phyloP scores from a whole-genome alignment of 1,284 basidiomycete species.

The Papiliotrema fonsecae region DNA sequence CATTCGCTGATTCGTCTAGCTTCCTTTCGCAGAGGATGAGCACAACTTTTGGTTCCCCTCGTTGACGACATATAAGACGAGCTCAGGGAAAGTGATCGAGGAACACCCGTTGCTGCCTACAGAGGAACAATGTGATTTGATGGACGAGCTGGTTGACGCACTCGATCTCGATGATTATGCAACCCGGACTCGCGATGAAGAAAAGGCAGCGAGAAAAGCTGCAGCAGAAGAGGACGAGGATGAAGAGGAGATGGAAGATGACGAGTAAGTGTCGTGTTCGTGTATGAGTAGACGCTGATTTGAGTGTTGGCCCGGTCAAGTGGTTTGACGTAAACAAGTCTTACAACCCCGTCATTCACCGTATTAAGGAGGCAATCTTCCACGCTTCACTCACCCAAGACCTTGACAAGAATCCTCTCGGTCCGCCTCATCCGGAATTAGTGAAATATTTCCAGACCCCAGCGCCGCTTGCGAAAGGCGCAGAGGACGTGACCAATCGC shows the following conservation, averaged over 20 bases:
- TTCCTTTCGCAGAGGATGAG: slow-evolving; percentile 93
- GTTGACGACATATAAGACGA: slow-evolving; percentile 67
- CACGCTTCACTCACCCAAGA: slow-evolving; percentile 75
- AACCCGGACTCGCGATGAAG: slow-evolving; percentile 8
- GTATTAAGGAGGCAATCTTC: slow-evolving; percentile 86
- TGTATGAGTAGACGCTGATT: neutral
- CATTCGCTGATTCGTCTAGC: slow-evolving; percentile 52
- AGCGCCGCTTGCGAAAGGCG: slow-evolving; percentile 58
- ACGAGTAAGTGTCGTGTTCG: slow-evolving; percentile 9
- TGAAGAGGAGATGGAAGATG: slow-evolving; percentile 17
- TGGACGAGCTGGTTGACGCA: slow-evolving; percentile 78
- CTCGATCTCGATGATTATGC: slow-evolving; percentile 65
- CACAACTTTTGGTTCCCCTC: slow-evolving; percentile 82
- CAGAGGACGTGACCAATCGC: slow-evolving; percentile 56
- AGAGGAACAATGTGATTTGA: slow-evolving; percentile 65
- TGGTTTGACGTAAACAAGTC: slow-evolving; percentile 77
- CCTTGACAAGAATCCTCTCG: slow-evolving; percentile 65
- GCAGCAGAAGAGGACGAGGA: slow-evolving; percentile 9
- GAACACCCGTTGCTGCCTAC: slow-evolving; percentile 82
- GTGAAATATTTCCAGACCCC: slow-evolving; percentile 79
- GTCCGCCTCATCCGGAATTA: slow-evolving; percentile 77
- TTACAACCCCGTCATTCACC: slow-evolving; percentile 85
- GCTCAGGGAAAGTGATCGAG: slow-evolving; percentile 65
- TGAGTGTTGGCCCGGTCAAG: slow-evolving; percentile 39
- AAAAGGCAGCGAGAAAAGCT: slow-evolving; percentile 8